Percentiles rank a stretch among this genome's conserved stretches.
Evolutionary conservation across 2,329 filamentous ascomycete species (phyloP).

Genomic region (Diaporthe velutina): DNA sequence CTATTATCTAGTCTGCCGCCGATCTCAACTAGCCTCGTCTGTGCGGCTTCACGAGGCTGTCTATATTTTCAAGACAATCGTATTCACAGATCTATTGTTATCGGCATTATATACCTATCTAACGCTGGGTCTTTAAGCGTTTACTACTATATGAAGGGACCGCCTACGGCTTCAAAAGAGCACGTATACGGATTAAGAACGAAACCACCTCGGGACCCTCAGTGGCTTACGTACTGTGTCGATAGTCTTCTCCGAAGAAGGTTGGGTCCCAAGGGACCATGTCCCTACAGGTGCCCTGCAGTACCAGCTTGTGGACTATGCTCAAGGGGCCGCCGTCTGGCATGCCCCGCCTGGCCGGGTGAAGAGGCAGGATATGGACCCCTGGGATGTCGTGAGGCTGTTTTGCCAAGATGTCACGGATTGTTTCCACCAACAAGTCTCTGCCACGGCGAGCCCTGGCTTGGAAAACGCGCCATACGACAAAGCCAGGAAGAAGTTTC

Average conservation of each 20-base stretch:
- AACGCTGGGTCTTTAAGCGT: too few species aligned
- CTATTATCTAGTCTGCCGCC: too few species aligned
- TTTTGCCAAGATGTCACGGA: not conserved
- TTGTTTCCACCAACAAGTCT: not conserved
- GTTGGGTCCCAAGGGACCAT: not conserved
- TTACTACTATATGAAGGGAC: too few species aligned
- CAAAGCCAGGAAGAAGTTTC: not conserved
- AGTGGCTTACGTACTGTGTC: not conserved
- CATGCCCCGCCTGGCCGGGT: not conserved
- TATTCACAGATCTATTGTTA: too few species aligned
- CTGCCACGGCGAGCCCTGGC: too few species aligned
- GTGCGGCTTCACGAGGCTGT: too few species aligned
- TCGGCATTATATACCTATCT: too few species aligned
- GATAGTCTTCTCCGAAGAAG: not conserved
- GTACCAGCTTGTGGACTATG: not conserved
- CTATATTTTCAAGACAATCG: too few species aligned
- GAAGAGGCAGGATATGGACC: conserved; percentile 11
- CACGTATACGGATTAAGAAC: too few species aligned
- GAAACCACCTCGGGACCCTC: not conserved
- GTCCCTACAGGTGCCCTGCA: not conserved
- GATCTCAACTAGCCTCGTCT: too few species aligned
- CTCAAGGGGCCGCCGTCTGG: not conserved
- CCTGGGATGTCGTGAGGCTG: not conserved
- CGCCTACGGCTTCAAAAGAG: too few species aligned
- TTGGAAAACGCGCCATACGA: not conserved